phyloP scores from a whole-genome alignment of 768 basidiomycete genomes.

The Tulasnella sp. region DNA sequence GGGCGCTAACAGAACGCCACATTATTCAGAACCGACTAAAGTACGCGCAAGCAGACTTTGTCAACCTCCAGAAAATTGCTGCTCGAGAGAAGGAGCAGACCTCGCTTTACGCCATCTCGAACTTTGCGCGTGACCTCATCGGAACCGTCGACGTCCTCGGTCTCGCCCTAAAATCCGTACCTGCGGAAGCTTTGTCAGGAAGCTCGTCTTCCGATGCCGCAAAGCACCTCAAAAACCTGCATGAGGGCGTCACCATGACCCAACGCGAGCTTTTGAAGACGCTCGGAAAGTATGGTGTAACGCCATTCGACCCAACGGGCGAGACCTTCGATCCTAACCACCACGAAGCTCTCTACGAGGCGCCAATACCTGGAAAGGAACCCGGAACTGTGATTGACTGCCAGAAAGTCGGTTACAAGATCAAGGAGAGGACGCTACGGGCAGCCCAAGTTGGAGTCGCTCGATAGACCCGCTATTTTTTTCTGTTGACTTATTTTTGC shows the following conservation, averaged over 20 bases:
- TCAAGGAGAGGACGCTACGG: conserved; percentile 90
- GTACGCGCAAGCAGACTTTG: conserved; percentile 92
- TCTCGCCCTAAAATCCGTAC: conserved; percentile 69
- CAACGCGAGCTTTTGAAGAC: conserved; percentile 88
- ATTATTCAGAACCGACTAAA: conserved; percentile 76
- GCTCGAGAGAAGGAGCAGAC: conserved; percentile 91
- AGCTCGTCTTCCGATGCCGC: conserved; percentile 21
- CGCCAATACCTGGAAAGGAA: conserved; percentile 82
- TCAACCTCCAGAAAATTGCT: conserved; percentile 91
- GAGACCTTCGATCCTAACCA: conserved; percentile 93
- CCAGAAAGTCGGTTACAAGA: conserved; percentile 88
- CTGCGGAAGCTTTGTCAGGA: conserved; percentile 46
- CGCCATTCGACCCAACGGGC: conserved; percentile 88
- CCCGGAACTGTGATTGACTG: conserved; percentile 90
- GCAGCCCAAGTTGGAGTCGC: conserved; percentile 97
- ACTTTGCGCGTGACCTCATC: conserved; percentile 85
- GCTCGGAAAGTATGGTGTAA: conserved; percentile 89
- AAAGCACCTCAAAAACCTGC: conserved; percentile 47
- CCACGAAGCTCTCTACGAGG: conserved; percentile 95
- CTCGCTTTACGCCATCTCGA: conserved; percentile 88
- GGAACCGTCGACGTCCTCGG: conserved; percentile 89
- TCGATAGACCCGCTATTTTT: not conserved
- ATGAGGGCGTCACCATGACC: conserved; percentile 89
- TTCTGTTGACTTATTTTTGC: conserved; percentile 7
- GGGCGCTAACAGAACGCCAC: conserved; percentile 29